These are phyloP conservation scores for Bipolaris oryzae DNA, from an alignment of 2,329 filamentous ascomycete genomes.

Conservation along the genomic window DNA sequence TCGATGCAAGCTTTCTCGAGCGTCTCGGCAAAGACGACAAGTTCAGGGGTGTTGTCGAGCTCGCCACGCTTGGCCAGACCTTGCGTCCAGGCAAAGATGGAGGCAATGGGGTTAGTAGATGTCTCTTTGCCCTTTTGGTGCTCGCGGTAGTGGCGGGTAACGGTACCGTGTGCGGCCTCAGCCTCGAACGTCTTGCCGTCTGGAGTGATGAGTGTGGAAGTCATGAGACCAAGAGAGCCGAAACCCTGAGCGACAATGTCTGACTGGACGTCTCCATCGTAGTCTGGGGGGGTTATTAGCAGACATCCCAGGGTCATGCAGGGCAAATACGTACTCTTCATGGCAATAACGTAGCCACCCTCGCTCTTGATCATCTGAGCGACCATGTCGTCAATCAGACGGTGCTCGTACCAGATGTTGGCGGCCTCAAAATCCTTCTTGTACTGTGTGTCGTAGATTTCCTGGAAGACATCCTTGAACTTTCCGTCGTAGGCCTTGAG, in stretches of 20 bases:
- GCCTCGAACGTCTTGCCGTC: slow-evolving; percentile 97
- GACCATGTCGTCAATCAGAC: slow-evolving; percentile 99
- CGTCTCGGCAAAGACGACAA: slow-evolving; percentile 87
- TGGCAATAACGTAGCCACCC: slow-evolving; percentile 94
- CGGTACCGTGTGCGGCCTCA: slow-evolving; percentile 96
- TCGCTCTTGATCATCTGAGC: slow-evolving; percentile 99
- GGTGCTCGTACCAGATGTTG: slow-evolving; percentile 98
- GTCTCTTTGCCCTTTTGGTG: slow-evolving; percentile 98
- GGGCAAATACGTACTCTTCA: slow-evolving; percentile 73
- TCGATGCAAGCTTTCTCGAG: slow-evolving; percentile 94
- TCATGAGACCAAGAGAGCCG: slow-evolving; percentile 97
- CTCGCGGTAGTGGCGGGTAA: slow-evolving; percentile 97
- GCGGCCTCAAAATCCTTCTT: slow-evolving; percentile 87
- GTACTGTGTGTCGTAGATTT: slow-evolving; percentile 88
- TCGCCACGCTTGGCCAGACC: slow-evolving; percentile 91
- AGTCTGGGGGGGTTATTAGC: slow-evolving; percentile 65
- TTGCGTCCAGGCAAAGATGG: slow-evolving; percentile 98
- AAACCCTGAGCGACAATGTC: slow-evolving; percentile 98
- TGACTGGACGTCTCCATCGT: slow-evolving; percentile 98
- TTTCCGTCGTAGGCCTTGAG: slow-evolving; percentile 97
- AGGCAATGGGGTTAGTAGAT: slow-evolving; percentile 97
- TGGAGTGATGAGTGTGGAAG: slow-evolving; percentile 93
- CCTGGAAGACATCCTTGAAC: slow-evolving; percentile 99
- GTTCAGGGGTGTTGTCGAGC: slow-evolving; percentile 89
- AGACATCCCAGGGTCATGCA: neutral